Conservation (phyloP, 164 flowering plant genomes). For the Sextonia rubra region DNA sequence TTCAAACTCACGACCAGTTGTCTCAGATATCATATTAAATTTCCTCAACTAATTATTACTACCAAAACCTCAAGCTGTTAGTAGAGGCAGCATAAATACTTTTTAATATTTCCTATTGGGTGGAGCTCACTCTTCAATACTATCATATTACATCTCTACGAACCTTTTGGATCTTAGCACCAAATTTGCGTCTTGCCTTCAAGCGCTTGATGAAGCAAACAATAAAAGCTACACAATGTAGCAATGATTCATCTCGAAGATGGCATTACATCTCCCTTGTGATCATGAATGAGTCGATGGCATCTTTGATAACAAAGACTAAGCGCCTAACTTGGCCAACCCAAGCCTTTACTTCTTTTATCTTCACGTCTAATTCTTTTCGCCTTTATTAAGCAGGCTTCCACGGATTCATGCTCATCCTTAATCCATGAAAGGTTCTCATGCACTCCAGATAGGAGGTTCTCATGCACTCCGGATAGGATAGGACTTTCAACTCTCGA, state of each 20-base stretch:
- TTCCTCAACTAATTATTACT: too few relatives aligned
- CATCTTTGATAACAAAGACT: conserved; percentile 1
- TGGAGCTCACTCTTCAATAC: too few relatives aligned
- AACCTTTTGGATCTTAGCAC: neutral
- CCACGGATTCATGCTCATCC: neutral
- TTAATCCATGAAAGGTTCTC: neutral
- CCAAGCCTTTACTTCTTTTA: neutral
- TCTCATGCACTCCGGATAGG: too few relatives aligned
- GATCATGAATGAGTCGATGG: conserved; percentile 1
- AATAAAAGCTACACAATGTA: neutral
- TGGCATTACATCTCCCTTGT: neutral
- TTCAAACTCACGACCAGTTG: too few relatives aligned
- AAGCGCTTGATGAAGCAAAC: neutral
- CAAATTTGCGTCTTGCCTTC: neutral
- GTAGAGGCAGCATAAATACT: too few relatives aligned
- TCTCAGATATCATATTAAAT: too few relatives aligned
- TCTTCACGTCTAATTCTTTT: neutral
- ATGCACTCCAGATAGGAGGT: neutral
- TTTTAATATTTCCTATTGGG: too few relatives aligned
- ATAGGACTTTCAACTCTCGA: neutral
- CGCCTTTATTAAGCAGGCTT: neutral
- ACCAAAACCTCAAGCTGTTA: too few relatives aligned
- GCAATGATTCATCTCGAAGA: neutral
- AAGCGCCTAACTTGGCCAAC: neutral
- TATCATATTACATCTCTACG: neutral